A percentile compares a stretch with the other conserved stretches of the same genome.
Evolutionary conservation across 805 yeast genomes (phyloP).

Genomic region (Zygosaccharomyces bailii): DNA sequence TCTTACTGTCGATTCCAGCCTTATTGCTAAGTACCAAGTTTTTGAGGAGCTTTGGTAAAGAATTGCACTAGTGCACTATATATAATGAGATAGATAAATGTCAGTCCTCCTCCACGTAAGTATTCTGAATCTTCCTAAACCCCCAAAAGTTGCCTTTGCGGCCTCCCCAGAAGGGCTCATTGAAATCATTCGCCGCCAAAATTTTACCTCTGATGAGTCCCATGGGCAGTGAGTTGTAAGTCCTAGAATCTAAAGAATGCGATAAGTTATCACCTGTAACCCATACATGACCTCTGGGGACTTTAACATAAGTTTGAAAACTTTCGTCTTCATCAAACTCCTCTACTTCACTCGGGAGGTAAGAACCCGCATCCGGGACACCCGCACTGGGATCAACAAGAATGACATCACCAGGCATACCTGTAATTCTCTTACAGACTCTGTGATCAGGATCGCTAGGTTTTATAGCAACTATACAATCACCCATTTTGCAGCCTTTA

Average conservation of each 20-base stretch:
- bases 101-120: constrained; percentile 40
- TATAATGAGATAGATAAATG: not conserved
- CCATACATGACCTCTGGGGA: constrained; percentile 97
- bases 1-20: constrained; percentile 49
- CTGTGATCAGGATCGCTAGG: constrained; percentile 84
- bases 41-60: constrained; percentile 42
- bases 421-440: constrained; percentile 90
- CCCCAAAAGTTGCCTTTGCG: constrained; percentile 43
- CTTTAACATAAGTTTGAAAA: constrained; percentile 54
- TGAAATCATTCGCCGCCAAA: constrained; percentile 61
- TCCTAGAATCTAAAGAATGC: constrained; percentile 83
- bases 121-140: constrained; percentile 54
- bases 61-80: not conserved
- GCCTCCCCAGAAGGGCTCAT: constrained; percentile 43
- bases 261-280: constrained; percentile 91
- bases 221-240: constrained; percentile 86
- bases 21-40: constrained; percentile 64
- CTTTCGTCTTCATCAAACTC: constrained; percentile 23
- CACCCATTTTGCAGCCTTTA: constrained; percentile 69
- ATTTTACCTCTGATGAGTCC: constrained; percentile 86
- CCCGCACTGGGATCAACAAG: constrained; percentile 73
- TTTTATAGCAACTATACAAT: constrained; percentile 79
- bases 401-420: constrained; percentile 92
- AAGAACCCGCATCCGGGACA: constrained; percentile 33
- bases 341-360: constrained; percentile 11